These are phyloP conservation scores for Evernia prunastri DNA, from an alignment of 495 filamentous ascomycete genomes.

Conservation along the genomic window DNA sequence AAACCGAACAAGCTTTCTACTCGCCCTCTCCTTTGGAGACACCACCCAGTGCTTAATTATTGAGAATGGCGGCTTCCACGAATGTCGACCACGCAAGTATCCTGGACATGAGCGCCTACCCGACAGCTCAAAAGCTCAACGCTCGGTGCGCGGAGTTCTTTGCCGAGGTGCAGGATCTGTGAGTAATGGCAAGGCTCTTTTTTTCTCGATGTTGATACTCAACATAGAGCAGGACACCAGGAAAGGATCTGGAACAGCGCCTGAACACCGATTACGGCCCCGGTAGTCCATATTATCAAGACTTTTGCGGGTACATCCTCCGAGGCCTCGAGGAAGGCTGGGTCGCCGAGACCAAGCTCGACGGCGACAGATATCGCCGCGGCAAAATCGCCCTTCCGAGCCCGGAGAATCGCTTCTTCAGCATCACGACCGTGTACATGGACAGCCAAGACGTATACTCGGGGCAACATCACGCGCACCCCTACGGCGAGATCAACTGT, in stretches of 20 bases:
- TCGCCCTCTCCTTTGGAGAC: too few species aligned
- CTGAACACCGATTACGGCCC: constrained; percentile 20
- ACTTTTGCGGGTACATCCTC: constrained; percentile 35
- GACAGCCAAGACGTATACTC: constrained; percentile 35
- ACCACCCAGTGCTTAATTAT: not conserved
- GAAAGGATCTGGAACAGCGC: not conserved
- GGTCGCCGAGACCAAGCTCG: constrained; percentile 35
- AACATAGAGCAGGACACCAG: not conserved
- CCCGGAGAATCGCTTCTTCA: constrained; percentile 38
- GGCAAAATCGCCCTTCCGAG: constrained; percentile 36
- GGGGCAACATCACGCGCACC: constrained; percentile 34
- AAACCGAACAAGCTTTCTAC: not conserved
- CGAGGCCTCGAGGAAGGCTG: constrained; percentile 42
- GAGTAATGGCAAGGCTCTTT: not conserved
- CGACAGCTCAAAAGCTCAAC: not conserved
- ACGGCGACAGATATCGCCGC: constrained; percentile 40
- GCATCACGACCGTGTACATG: constrained; percentile 48
- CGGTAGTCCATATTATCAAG: constrained; percentile 37
- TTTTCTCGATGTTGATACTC: not conserved
- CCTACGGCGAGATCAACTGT: constrained; percentile 2
- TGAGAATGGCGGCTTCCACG: not conserved
- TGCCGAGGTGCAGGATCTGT: not conserved
- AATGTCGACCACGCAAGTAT: not conserved
- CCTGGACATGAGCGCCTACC: not conserved
- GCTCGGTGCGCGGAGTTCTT: not conserved